Evolutionary conservation across 2,329 filamentous ascomycete species (phyloP).

Genomic region (Fusarium irregulare): DNA sequence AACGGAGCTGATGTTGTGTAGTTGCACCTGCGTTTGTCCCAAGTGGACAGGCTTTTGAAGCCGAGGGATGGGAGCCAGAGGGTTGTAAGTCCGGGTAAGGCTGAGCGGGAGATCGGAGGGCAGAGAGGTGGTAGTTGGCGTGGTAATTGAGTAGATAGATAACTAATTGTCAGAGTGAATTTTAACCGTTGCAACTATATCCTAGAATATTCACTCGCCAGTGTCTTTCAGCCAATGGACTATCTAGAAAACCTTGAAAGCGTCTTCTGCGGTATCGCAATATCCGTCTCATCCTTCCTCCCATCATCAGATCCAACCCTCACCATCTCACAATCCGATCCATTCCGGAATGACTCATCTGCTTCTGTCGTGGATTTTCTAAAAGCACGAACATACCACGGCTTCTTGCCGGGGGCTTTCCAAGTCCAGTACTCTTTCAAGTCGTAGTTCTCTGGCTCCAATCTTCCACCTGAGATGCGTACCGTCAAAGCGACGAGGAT

Average conservation of each 20-base stretch:
- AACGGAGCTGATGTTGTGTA: neutral
- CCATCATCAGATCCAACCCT: constrained; percentile 18
- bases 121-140: no score
- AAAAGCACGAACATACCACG: constrained; percentile 28
- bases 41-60: constrained; percentile 10
- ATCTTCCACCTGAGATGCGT: constrained; percentile 15
- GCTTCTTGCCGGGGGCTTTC: constrained; percentile 28
- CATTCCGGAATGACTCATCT: neutral
- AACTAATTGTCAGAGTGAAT: neutral
- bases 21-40: constrained; percentile 28
- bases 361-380: neutral
- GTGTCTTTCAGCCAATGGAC: no score
- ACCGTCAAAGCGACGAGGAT: constrained; percentile 21
- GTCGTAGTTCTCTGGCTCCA: constrained; percentile 36
- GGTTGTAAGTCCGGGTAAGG: neutral
- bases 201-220: neutral
- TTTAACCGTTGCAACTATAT: neutral
- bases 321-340: constrained; percentile 28
- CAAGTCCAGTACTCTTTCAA: constrained; percentile 43
- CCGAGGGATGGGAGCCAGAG: neutral
- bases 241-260: neutral
- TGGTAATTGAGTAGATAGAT: neutral
- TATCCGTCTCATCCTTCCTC: neutral
- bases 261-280: neutral
- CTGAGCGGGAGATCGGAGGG: neutral